phyloP scores from a whole-genome alignment of 192 early-diverging fungal species.

The Glomus cerebriforme region DNA sequence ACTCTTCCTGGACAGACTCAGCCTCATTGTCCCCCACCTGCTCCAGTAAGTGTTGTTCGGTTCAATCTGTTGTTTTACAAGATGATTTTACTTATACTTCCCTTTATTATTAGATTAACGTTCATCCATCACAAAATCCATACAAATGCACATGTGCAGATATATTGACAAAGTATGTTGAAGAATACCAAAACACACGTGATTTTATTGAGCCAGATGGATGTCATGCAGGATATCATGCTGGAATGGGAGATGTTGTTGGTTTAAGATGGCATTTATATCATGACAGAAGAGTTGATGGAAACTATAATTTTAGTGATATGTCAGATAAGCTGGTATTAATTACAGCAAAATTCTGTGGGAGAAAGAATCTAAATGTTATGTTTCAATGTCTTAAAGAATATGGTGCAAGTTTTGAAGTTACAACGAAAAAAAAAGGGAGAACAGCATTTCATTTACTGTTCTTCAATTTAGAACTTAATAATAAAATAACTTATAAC shows the following conservation, averaged over 20 bases:
- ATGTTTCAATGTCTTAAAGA: not conserved
- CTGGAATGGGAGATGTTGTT: not conserved
- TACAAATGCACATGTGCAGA: not conserved
- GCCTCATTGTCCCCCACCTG: no score
- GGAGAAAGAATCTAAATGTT: not conserved
- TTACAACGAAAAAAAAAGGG: not conserved
- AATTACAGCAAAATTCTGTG: not conserved
- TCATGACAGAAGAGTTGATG: not conserved
- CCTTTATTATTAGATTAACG: not conserved
- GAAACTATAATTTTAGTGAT: not conserved
- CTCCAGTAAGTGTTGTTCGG: not conserved
- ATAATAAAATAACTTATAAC: not conserved
- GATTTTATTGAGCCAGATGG: not conserved
- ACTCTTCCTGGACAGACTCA: no score
- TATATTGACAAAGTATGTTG: not conserved
- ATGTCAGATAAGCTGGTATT: not conserved
- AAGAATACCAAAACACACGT: not conserved
- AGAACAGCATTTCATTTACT: slow-evolving; percentile 7
- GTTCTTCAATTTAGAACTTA: not conserved
- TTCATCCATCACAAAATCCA: not conserved
- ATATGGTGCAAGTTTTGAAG: not conserved
- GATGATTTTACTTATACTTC: not conserved
- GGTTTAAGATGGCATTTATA: not conserved
- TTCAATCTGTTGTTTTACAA: not conserved
- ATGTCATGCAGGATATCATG: slow-evolving; percentile 8